These are phyloP conservation scores for Lactarius sp. DNA, from an alignment of 768 basidiomycete genomes.

Conservation along the genomic window DNA sequence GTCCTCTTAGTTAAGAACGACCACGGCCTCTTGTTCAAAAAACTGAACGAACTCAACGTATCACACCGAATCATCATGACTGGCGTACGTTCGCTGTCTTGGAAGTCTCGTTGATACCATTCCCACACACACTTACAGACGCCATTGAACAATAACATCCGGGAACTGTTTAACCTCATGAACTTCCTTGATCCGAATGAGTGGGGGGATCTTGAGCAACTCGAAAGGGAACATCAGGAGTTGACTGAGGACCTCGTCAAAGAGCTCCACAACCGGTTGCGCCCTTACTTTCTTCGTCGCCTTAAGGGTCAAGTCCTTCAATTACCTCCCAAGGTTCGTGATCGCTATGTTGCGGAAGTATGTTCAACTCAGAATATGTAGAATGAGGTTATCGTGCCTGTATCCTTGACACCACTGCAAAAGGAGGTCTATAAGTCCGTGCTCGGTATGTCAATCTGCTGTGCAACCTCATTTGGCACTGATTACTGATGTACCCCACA, in stretches of 20 bases:
- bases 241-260: conserved; percentile 78
- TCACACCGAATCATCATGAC: conserved; percentile 87
- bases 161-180: conserved; percentile 96
- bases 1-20: conserved; percentile 72
- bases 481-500: conserved; percentile 31
- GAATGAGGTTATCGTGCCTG: conserved; percentile 90
- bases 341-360: neutral
- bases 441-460: conserved; percentile 47
- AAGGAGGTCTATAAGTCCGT: conserved; percentile 86
- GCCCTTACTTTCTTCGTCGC: conserved; percentile 90
- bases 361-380: conserved; percentile 29
- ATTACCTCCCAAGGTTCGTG: conserved; percentile 79
- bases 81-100: conserved; percentile 46
- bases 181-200: conserved; percentile 82
- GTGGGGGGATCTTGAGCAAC: conserved; percentile 68
- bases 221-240: conserved; percentile 71
- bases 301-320: conserved; percentile 90
- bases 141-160: conserved; percentile 94
- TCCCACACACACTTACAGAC: conserved; percentile 45
- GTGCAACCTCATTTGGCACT: conserved; percentile 14
- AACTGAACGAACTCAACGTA: conserved; percentile 72
- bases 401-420: conserved; percentile 83
- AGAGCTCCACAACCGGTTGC: conserved; percentile 68
- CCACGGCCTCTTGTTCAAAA: conserved; percentile 70
- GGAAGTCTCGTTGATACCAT: neutral